These are phyloP conservation scores for Aureobasidium sp. DNA, from an alignment of 2,329 filamentous ascomycete species.

Conservation along the genomic window DNA sequence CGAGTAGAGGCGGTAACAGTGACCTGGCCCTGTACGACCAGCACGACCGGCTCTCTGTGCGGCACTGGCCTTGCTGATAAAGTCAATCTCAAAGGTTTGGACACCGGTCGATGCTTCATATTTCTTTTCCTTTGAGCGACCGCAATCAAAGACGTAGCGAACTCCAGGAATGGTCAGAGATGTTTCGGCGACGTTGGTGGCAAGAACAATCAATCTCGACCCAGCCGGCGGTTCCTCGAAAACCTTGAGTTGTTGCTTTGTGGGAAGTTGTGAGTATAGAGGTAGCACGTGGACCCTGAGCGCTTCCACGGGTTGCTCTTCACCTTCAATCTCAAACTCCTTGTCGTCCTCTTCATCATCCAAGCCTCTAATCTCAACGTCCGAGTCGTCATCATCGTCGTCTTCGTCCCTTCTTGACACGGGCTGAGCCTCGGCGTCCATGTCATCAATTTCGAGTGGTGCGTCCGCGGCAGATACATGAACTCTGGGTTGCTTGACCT, in stretches of 20 bases:
- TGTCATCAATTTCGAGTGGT: conserved; percentile 76
- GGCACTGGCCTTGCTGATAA: conserved; percentile 96
- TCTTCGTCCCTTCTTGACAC: conserved; percentile 37
- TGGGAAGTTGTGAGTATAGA: conserved; percentile 85
- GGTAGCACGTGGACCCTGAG: conserved; percentile 82
- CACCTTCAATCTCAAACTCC: conserved; percentile 37
- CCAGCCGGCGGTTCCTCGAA: conserved; percentile 75
- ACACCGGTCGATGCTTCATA: conserved; percentile 86
- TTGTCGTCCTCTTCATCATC: conserved; percentile 57
- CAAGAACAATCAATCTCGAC: conserved; percentile 77
- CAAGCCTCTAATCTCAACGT: conserved; percentile 54
- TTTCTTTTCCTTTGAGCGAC: conserved; percentile 82
- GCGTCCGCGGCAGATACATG: conserved; percentile 62
- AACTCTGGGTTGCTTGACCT: conserved; percentile 56
- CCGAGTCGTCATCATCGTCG: conserved; percentile 37
- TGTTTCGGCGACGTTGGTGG: conserved; percentile 95
- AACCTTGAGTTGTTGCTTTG: conserved; percentile 81
- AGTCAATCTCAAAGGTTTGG: conserved; percentile 89
- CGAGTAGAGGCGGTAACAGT: conserved; percentile 92
- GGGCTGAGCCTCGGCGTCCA: conserved; percentile 52
- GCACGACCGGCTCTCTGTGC: conserved; percentile 88
- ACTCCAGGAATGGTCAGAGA: conserved; percentile 94
- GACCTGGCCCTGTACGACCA: conserved; percentile 88
- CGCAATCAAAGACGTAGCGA: conserved; percentile 91
- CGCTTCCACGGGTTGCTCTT: conserved; percentile 47